Base-by-base conservation (phyloP, 1,139 yeast species). In the Taiozyma sp. region DNA sequence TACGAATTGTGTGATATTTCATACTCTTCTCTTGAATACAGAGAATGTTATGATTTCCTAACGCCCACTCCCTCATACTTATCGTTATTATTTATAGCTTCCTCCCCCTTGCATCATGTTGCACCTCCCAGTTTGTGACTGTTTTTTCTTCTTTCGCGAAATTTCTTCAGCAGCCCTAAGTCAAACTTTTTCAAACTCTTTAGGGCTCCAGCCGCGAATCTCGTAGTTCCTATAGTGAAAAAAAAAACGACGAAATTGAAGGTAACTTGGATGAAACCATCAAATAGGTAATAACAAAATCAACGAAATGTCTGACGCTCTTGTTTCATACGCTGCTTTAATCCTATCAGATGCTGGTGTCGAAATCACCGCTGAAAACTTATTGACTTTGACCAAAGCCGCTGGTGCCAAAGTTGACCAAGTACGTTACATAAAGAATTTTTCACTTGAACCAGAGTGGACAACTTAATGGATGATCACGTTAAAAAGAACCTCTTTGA, bases 311-410 rank as follows among this genome's bases (percentile, higher is more conserved):
- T 76, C 81, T 71, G 81, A 77, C 75, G 71, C 74, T 66, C 66
- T 71, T 64, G 73, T 73, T 64, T 72, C 77, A 55, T 73, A 70
- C 69, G 97, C 98, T 75, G 95, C 99, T 74, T 87, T 91, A 77
- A 90, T 91, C 81, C 83, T 91, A 77, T 97, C 97, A 66, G 98
- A 91, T 77, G 88, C 97, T 69, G 97, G 90, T 71, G 80, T 89
- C 72, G 97, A 89, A 76, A 82, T 91, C 84, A 76, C 97, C 69
- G 74, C 97, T 69, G 97, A 90, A 76, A 90, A 90, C 85, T 81
- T 93, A 72, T 73, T 79, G 71, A 76, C 96, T 67, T 75, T 89
- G 74, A 76, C 90, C 76, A 77, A 83, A 74, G 91, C 96, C 67
- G 97, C 97, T 68, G 91, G 93, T 76, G 89, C 93, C 68, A 76